A percentile compares a stretch with the other conserved stretches of the same genome.
phyloP scores from a whole-genome alignment of 176 grass and related monocot species.

The Otatea glauca region DNA sequence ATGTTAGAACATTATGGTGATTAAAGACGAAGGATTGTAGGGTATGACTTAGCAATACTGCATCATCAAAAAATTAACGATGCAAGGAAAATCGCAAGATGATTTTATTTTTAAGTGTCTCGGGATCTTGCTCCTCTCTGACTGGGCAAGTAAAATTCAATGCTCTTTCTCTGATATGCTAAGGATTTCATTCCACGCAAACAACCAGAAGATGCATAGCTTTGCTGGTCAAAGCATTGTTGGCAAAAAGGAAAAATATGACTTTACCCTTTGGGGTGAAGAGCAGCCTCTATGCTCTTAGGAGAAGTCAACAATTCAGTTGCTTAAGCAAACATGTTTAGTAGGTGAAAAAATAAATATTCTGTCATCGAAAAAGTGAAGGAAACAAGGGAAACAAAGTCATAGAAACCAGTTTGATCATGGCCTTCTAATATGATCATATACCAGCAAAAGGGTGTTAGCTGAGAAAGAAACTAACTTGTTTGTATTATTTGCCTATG shows the following conservation, averaged over 20 bases:
- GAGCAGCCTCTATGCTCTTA: slow-evolving; percentile 18
- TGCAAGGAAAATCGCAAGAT: slow-evolving; percentile 14
- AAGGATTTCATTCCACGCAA: background rate
- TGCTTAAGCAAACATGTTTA: slow-evolving; percentile 24
- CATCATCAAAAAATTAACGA: background rate
- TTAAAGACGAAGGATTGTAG: background rate
- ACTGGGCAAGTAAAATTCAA: background rate
- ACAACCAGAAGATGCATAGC: background rate
- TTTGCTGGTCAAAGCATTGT: background rate
- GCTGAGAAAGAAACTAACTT: slow-evolving; percentile 34
- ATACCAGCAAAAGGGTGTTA: background rate
- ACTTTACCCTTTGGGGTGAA: background rate
- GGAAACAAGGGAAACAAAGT: slow-evolving; percentile 1
- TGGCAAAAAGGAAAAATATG: background rate
- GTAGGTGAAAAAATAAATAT: slow-evolving; percentile 16
- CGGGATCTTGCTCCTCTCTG: background rate
- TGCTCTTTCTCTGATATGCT: slow-evolving; percentile 6
- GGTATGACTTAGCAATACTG: background rate
- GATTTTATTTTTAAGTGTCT: background rate
- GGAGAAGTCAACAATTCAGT: slow-evolving; percentile 4
- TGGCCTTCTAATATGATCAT: background rate
- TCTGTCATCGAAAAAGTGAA: background rate
- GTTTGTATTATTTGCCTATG: slow-evolving; percentile 11
- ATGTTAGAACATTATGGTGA: slow-evolving; percentile 6
- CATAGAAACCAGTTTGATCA: background rate